Evolutionary conservation across 2,329 filamentous ascomycete genomes (phyloP).

Genomic region (Botrytis elliptica): DNA sequence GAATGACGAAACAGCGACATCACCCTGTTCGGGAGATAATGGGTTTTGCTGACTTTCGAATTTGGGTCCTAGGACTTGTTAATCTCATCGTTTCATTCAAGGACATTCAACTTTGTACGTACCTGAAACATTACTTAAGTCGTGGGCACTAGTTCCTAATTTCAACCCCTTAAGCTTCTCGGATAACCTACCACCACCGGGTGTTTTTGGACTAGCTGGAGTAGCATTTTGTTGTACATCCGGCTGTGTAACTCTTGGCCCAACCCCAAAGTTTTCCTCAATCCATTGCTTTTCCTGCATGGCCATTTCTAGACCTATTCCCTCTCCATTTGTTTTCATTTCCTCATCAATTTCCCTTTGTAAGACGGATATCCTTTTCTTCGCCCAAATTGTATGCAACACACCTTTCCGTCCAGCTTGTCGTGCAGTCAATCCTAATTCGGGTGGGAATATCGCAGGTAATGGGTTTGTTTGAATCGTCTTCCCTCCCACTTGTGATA

Average conservation of each 20-base stretch:
- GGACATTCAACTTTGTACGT: constrained; percentile 33
- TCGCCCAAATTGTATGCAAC: constrained; percentile 83
- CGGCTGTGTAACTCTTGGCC: constrained; percentile 31
- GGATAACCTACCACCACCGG: constrained; percentile 65
- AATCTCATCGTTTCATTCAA: not conserved
- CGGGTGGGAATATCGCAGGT: constrained; percentile 81
- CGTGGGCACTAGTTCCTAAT: constrained; percentile 69
- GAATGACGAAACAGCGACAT: constrained; percentile 63
- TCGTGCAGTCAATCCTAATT: constrained; percentile 65
- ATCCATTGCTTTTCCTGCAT: constrained; percentile 84
- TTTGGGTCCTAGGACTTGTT: constrained; percentile 34
- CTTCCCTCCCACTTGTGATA: constrained; percentile 48
- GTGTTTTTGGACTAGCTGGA: constrained; percentile 59
- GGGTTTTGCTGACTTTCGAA: constrained; percentile 35
- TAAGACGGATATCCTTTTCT: constrained; percentile 72
- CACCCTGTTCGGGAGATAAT: constrained; percentile 61
- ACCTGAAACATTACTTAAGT: constrained; percentile 58
- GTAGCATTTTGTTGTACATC: constrained; percentile 40
- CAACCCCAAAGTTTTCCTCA: constrained; percentile 64
- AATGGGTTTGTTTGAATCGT: constrained; percentile 71
- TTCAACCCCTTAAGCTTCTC: constrained; percentile 80
- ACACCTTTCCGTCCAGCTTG: constrained; percentile 75
- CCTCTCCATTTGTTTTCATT: constrained; percentile 71
- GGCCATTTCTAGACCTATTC: constrained; percentile 81
- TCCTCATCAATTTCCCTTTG: constrained; percentile 75